Conservation (phyloP, 106 monocot genomes). For the Acanthochlamys bracteata region DNA sequence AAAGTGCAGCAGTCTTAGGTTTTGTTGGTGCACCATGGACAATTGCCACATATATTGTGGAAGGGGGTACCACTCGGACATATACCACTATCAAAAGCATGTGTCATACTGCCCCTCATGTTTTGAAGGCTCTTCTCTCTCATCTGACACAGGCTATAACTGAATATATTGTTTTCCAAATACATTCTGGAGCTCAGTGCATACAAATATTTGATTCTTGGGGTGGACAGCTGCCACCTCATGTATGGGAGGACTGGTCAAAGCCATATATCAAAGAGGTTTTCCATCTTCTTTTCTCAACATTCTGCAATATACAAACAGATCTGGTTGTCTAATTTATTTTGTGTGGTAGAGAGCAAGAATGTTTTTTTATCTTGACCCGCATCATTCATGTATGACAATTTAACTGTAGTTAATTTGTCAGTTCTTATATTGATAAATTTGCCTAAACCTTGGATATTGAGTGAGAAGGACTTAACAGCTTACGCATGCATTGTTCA, state of each 20-base stretch:
- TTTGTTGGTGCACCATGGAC: conserved; percentile 99
- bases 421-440: too few species aligned
- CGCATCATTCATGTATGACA: too few species aligned
- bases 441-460: too few species aligned
- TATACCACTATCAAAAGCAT: conserved; percentile 80
- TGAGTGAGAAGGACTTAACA: too few species aligned
- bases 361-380: too few species aligned
- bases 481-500: too few species aligned
- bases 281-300: neutral
- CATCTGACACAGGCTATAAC: conserved; percentile 75
- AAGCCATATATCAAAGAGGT: conserved; percentile 94
- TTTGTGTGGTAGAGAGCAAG: too few species aligned
- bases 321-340: neutral
- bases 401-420: too few species aligned
- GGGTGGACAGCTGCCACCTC: conserved; percentile 89
- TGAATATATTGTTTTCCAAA: conserved; percentile 83
- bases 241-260: conserved; percentile 95
- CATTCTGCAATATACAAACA: neutral
- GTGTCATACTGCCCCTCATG: conserved; percentile 75
- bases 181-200: conserved; percentile 89
- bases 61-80: conserved; percentile 88
- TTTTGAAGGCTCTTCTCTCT: conserved; percentile 61
- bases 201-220: conserved; percentile 98
- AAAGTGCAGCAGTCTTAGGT: conserved; percentile 70
- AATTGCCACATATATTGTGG: conserved; percentile 91